Conservation (phyloP, 2,329 filamentous ascomycete genomes). For the Pseudogymnoascus sp. region DNA sequence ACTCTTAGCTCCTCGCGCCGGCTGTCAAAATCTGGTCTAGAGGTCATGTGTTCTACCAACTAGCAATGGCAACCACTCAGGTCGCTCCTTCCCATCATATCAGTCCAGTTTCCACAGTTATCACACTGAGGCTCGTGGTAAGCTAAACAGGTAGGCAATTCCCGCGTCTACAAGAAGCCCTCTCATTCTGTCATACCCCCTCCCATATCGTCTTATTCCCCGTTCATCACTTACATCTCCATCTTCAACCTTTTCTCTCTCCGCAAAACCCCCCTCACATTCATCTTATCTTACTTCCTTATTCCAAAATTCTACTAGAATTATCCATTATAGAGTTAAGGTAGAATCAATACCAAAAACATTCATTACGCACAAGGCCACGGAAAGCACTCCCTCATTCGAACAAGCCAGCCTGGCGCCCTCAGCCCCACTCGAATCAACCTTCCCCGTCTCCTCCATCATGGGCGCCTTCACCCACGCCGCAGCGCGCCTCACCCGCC, state of each 20-base stretch:
- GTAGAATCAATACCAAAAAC: background rate
- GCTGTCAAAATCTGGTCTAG: background rate
- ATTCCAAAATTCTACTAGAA: background rate
- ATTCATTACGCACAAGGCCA: background rate
- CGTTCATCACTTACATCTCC: background rate
- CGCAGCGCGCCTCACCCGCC: background rate
- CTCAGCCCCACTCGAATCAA: background rate
- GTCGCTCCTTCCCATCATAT: constrained; percentile 1
- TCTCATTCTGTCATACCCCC: background rate
- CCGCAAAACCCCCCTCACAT: background rate
- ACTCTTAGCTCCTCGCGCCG: background rate
- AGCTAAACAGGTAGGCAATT: background rate
- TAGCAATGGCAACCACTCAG: background rate
- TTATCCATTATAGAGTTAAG: background rate
- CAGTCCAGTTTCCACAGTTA: background rate
- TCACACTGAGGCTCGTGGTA: background rate
- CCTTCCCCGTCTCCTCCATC: background rate
- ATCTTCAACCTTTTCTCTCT: background rate
- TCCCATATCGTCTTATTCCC: background rate
- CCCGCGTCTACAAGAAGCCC: background rate
- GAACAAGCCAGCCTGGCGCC: background rate
- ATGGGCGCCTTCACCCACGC: background rate
- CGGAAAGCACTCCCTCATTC: background rate
- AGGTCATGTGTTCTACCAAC: background rate
- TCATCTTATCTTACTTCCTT: background rate